phyloP scores from a whole-genome alignment of 2,329 filamentous ascomycete genomes.

The Alternaria tenuissima region DNA sequence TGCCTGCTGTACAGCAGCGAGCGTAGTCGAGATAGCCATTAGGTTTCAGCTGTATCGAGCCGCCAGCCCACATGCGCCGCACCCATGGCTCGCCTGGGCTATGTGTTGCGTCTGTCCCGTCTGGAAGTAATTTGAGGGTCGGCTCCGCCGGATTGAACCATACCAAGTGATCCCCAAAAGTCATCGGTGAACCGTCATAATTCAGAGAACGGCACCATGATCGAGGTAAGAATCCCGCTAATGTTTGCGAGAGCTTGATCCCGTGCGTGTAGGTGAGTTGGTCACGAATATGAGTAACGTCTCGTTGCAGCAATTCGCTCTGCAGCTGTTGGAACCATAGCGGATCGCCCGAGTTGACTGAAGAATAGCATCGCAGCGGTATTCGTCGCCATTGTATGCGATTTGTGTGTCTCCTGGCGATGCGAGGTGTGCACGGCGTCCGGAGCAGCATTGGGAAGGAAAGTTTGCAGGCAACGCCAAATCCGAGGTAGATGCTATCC shows the following conservation, averaged over 20 bases:
- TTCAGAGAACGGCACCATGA: constrained; percentile 16
- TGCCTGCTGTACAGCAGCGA: constrained; percentile 18
- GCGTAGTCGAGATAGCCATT: constrained; percentile 12
- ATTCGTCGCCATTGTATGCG: constrained; percentile 26
- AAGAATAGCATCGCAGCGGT: constrained; percentile 25
- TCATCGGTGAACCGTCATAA: constrained; percentile 50
- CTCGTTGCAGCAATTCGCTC: constrained; percentile 56
- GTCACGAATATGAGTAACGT: constrained; percentile 61
- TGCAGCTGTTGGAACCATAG: constrained; percentile 41
- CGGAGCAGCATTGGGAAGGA: constrained; percentile 28
- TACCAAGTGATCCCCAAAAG: constrained; percentile 80
- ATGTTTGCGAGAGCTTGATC: constrained; percentile 66
- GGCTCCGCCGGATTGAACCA: constrained; percentile 81
- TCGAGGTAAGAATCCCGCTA: constrained; percentile 32
- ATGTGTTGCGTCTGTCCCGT: constrained; percentile 86
- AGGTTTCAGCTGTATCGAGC: constrained; percentile 66
- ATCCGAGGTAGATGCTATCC: constrained; percentile 1
- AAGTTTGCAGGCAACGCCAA: neutral
- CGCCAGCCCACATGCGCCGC: constrained; percentile 89
- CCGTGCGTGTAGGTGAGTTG: constrained; percentile 66
- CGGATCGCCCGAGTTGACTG: constrained; percentile 16
- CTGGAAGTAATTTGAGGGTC: constrained; percentile 70
- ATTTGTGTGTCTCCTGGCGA: constrained; percentile 15
- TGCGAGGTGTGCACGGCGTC: constrained; percentile 24
- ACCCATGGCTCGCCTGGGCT: constrained; percentile 75